phyloP scores from a whole-genome alignment of 495 filamentous ascomycete genomes.

The Pyronema domesticum region DNA sequence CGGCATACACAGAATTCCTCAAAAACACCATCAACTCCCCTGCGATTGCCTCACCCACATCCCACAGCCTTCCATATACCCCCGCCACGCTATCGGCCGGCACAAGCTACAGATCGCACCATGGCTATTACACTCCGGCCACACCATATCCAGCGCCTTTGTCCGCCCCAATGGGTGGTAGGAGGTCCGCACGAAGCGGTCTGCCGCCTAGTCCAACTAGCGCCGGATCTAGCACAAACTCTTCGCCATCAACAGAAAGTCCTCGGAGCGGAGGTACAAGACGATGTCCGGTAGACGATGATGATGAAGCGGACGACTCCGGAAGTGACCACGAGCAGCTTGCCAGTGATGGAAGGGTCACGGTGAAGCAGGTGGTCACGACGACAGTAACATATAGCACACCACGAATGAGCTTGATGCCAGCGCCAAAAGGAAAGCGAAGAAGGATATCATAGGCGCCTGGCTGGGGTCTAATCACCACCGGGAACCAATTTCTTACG shows the following conservation, averaged over 20 bases:
- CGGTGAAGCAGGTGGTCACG: slow-evolving; percentile 43
- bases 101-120: slow-evolving; percentile 6
- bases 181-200: neutral
- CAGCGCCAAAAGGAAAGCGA: slow-evolving; percentile 59
- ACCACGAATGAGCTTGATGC: slow-evolving; percentile 40
- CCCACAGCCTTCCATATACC: slow-evolving; percentile 20
- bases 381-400: slow-evolving; percentile 55
- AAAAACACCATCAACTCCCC: slow-evolving; percentile 33
- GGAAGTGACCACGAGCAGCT: slow-evolving; percentile 9
- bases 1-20: slow-evolving; percentile 83
- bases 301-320: slow-evolving; percentile 6
- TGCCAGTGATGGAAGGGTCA: slow-evolving; percentile 13
- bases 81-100: neutral
- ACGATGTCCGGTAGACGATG: slow-evolving; percentile 16
- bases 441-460: slow-evolving; percentile 34
- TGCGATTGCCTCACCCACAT: slow-evolving; percentile 23
- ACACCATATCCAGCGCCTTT: slow-evolving; percentile 21
- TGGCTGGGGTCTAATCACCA: neutral
- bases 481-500: neutral
- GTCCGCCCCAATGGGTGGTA: slow-evolving; percentile 9
- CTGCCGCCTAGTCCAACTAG: slow-evolving; percentile 15
- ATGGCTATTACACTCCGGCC: slow-evolving; percentile 19
- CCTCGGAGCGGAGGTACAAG: slow-evolving; percentile 16
- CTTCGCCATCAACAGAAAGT: slow-evolving; percentile 20
- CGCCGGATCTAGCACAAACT: slow-evolving; percentile 21